Evolutionary conservation across 225 moss, liverwort and hornwort species (phyloP).

Genomic region (Straminergon stramineum): DNA sequence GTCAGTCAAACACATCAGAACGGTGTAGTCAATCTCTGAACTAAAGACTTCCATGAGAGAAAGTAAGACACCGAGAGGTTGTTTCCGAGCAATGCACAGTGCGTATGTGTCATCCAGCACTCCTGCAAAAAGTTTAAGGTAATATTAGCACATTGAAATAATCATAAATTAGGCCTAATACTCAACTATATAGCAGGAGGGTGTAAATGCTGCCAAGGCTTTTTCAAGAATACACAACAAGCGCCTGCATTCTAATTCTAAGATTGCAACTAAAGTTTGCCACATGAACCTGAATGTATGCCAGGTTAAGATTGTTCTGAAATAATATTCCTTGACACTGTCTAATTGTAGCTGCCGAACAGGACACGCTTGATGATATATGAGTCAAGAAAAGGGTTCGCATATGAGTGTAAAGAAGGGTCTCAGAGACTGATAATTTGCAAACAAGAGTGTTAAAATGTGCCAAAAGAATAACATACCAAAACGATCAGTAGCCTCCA

Average conservation of each 20-base stretch:
- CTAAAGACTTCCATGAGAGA: conserved; percentile 67
- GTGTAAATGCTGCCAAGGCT: background rate
- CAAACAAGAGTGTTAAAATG: background rate
- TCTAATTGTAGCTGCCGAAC: background rate
- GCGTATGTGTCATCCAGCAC: conserved; percentile 69
- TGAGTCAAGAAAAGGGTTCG: background rate
- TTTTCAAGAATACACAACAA: background rate
- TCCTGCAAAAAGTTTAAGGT: conserved; percentile 13
- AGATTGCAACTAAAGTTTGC: background rate
- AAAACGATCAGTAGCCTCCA: conserved; percentile 69
- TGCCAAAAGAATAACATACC: conserved; percentile 12
- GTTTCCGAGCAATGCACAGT: conserved; percentile 58
- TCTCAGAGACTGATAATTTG: background rate
- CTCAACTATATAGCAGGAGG: background rate
- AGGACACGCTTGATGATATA: background rate
- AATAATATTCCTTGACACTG: background rate
- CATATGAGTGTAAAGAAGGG: background rate
- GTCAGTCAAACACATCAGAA: conserved; percentile 62
- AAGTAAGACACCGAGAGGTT: conserved; percentile 52
- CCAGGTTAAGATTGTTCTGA: background rate
- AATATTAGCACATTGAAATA: background rate
- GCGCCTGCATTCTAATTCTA: background rate
- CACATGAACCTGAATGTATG: background rate
- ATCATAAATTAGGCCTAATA: background rate
- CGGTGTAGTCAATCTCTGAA: conserved; percentile 58